Conservation (phyloP, 352 stramenopile genomes). For the Phytopythium sindhum region DNA sequence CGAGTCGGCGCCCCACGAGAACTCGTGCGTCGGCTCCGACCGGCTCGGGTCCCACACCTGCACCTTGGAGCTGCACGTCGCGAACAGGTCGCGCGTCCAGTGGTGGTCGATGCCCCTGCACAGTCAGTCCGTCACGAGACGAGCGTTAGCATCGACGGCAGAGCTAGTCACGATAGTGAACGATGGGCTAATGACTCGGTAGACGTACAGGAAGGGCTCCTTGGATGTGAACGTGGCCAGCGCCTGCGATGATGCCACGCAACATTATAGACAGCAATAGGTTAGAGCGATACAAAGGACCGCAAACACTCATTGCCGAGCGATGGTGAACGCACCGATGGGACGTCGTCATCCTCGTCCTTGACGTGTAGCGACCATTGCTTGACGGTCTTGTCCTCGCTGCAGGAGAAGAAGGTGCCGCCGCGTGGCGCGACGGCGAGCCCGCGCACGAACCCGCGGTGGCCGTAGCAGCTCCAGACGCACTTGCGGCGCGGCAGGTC, state of each 20-base stretch:
- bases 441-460: conserved; percentile 93
- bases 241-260: conserved; percentile 16
- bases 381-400: conserved; percentile 95
- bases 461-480: conserved; percentile 92
- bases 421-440: conserved; percentile 80
- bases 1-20: conserved; percentile 93
- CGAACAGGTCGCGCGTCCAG: conserved; percentile 92
- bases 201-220: conserved; percentile 75
- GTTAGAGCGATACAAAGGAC: neutral
- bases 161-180: too few relatives aligned
- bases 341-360: conserved; percentile 69
- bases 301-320: neutral
- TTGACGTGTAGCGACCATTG: conserved; percentile 81
- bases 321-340: conserved; percentile 19
- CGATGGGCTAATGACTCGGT: too few relatives aligned
- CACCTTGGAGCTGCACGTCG: conserved; percentile 91
- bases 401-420: conserved; percentile 91
- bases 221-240: conserved; percentile 80
- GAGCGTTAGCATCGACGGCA: neutral
- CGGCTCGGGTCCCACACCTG: conserved; percentile 96
- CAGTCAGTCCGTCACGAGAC: neutral
- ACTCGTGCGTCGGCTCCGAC: conserved; percentile 92
- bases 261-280: conserved; percentile 2
- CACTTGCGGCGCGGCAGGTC: conserved; percentile 93
- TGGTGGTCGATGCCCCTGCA: conserved; percentile 96